Evolutionary conservation across 768 basidiomycete species (phyloP), one percentile per base, ranked within the genome.

Genomic region (Macrocybe gigantea): DNA sequence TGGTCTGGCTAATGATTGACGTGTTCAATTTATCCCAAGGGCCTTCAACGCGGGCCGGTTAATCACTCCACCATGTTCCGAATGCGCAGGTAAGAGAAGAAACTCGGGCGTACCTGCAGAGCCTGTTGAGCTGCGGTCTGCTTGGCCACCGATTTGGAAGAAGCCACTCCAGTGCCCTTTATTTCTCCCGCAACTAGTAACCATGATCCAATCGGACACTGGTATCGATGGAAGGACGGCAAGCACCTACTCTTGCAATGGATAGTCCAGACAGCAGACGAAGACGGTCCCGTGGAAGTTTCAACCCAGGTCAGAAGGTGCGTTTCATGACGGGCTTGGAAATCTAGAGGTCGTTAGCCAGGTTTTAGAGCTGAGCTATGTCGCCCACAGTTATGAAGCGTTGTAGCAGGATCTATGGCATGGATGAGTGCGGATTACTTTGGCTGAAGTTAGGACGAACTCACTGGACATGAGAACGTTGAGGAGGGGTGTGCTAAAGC

Each of bases 171-270:
- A 8, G 64, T 67, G 31, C 80, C 83, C 60, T 68, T 70, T 6
- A 69, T 62, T 48, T 69, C 61, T 6, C 74, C 78, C 31, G 62
- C 54, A 36, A 83, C 82, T 83, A 14, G 50, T 22, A 22, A 22
- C 22, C 22, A 22, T 22, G 22, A 4, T 22, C 22, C 2, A 22
- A 22, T 22, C 22, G 4, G 22, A 22, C 22, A 22, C 22, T 4
- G 22, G 22, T 22, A 22, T 22, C 22, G 4, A 22, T 22, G 22
- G 22, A 39, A 42, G 44, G 15, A 15, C 22, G 30, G 8, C 11
- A 37, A 15, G 15, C n/a, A 39, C 77, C 55, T 54, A 83, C 83
- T 67, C 64, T 78, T 82, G 62, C 80, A 84, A 14, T 70, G 60
- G n/a, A 69, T 60, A 7, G 69, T 78, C 83, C 83, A 86, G 14